Base-by-base conservation (phyloP, 129 eudicot species). In the Flaveria robusta region DNA sequence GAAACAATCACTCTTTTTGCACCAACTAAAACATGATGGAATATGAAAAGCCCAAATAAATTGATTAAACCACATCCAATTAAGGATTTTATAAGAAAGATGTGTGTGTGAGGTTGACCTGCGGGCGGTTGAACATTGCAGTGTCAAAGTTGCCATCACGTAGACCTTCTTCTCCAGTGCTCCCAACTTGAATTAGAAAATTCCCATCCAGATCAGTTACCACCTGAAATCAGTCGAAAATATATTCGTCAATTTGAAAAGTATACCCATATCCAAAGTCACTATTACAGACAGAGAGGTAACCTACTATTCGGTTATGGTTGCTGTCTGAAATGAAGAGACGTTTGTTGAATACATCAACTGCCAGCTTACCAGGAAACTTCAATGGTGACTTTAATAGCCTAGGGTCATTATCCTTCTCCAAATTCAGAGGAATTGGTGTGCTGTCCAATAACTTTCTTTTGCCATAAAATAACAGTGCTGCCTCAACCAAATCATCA, bases 251-350 rank as follows among this genome's bases (percentile, higher is more conserved):
- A 26, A 19, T 24, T n/a, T 45, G 10, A 34, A 55, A 27, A 22
- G 22, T 54, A 41, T 56, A 19, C 9, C 22, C 15, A 20, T 5
- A 72, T 56, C 11, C 16, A 16, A n/a, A 55, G 15, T 41, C 60
- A 24, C 65, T 71, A 43, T 50, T 47, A 58, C 24, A 63, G 51
- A 59, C 54, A 62, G 74, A 29, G 69, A 59, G 23, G 47, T 45
- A 74, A 76, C 97, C 60, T 83, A 94, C 98, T 39, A 94, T 87
- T 79, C 98, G 96, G 86, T 94, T 94, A 73, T 94, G 98, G 81
- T 87, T 91, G 81, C 97, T 94, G 90, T 94, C 98, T 65, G 98
- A 94, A 76, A 94, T 94, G 87, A 94, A 94, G 14, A 94, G 83
- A 20, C 98, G 87, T 81, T 87, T 84, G 85, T 94, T 94, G 81